These are phyloP conservation scores for Salvia miltiorrhiza DNA, from an alignment of 257 asterid species.

Conservation along the genomic window DNA sequence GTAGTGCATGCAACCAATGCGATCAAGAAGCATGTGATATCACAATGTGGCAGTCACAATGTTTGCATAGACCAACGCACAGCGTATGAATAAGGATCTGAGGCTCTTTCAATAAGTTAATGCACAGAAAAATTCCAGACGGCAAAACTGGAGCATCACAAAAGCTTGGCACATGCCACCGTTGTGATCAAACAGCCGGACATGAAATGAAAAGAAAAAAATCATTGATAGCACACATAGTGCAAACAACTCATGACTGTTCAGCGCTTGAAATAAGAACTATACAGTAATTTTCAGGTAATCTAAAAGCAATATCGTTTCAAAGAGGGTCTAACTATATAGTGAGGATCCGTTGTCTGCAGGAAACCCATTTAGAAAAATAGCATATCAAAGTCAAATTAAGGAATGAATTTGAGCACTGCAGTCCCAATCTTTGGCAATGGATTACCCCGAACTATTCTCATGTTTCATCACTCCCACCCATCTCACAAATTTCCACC, in stretches of 20 bases:
- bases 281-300: not conserved
- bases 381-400: not conserved
- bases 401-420: too few relatives aligned
- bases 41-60: not conserved
- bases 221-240: not conserved
- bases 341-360: not conserved
- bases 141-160: not conserved
- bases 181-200: not conserved
- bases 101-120: not conserved
- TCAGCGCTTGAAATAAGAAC: not conserved
- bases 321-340: not conserved
- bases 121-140: not conserved
- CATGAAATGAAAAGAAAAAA: not conserved
- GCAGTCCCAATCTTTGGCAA: constrained; percentile 1
- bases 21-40: constrained; percentile 3
- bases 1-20: not conserved
- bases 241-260: not conserved
- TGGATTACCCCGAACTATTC: constrained; percentile 1
- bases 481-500: constrained; percentile 1
- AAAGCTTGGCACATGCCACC: not conserved
- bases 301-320: not conserved
- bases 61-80: not conserved
- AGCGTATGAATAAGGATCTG: not conserved
- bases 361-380: not conserved
- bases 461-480: not conserved